Percentiles rank a stretch among this genome's conserved stretches.
Evolutionary conservation across 495 filamentous ascomycete species (phyloP).

Genomic region (Annulohypoxylon maeteangense): DNA sequence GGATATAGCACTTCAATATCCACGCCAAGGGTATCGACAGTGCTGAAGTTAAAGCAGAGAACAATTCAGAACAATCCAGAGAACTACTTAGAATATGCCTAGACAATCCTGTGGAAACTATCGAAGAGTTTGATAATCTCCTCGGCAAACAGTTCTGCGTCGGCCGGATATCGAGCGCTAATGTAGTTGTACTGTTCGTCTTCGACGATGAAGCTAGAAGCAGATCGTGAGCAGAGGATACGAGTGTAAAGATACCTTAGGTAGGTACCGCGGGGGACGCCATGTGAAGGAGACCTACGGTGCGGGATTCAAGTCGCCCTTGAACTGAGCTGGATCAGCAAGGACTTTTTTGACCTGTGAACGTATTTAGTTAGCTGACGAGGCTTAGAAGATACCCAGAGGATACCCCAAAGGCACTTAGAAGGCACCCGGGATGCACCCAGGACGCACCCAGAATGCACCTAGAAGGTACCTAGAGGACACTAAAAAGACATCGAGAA

Average conservation of each 20-base stretch:
- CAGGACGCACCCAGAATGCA: no score
- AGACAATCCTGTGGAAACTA: conserved; percentile 45
- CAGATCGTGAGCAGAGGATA: conserved; percentile 5
- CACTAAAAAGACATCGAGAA: no score
- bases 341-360: conserved; percentile 60
- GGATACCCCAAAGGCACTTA: no score
- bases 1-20: conserved; percentile 18
- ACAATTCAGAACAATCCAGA: no score
- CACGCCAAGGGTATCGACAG: conserved; percentile 24
- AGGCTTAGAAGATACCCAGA: neutral
- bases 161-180: conserved; percentile 61
- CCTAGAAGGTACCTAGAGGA: no score
- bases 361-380: conserved; percentile 14
- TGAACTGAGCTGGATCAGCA: conserved; percentile 59
- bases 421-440: no score
- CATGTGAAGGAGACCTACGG: conserved; percentile 56
- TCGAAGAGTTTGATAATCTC: conserved; percentile 58
- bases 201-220: conserved; percentile 59
- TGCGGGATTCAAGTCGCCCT: conserved; percentile 56
- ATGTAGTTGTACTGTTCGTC: conserved; percentile 66
- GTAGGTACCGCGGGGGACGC: no score
- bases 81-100: neutral
- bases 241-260: neutral
- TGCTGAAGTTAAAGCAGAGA: neutral
- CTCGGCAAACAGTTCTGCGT: conserved; percentile 60